Evolutionary conservation across 1,139 yeast genomes (phyloP), one percentile per base, ranked within the genome.

Genomic region (Scheffersomyces titani): DNA sequence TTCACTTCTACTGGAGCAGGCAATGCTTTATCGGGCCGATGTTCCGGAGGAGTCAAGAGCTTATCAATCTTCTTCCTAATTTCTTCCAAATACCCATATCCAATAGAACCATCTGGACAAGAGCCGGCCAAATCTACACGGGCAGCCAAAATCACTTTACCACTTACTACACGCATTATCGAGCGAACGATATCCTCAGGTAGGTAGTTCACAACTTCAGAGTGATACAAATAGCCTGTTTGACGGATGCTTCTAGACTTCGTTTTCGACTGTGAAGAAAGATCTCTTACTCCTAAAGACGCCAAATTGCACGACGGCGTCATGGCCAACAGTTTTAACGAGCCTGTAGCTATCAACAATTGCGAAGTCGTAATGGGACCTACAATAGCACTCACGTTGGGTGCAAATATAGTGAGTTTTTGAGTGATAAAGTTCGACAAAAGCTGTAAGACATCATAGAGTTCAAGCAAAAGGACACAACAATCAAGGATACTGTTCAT

Each of bases 241-340:
- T 87, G 90, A 46, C 89, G 71, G 2, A 80, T 75, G 7, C 84
- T 85, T 47, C 68, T 63, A 30, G 67, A 57, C 6, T 58, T 59
- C 3, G 66, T 64, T 50, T 63, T 65, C 18, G 50, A 46, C 49
- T 66, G 69, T 0, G 80, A 68, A 21, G 85, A 80, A 20, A 85
- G 72, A 58, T 83, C 81, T 61, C 84, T 83, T 19, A 87, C 85
- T 0, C 98, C 98, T 47, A 92, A 70, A 0, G 96, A 84, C 0
- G 97, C 87, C 7, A 94, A 67, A 67, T 94, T 94, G 63, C 98
- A 90, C 5, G 97, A 82, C 0, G 98, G 97, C 0, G 92, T 85
- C 46, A 75, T 74, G 3, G 93, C 85, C 16, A 94, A 72, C 13
- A 85, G 88, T n/a, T 76, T 75, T 13, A 94, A 70, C 0, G 97